A percentile compares a stretch with the other conserved stretches of the same genome.
Conservation (phyloP, 371 early-diverging fungal genomes). For the Chytridium lagenaria region DNA sequence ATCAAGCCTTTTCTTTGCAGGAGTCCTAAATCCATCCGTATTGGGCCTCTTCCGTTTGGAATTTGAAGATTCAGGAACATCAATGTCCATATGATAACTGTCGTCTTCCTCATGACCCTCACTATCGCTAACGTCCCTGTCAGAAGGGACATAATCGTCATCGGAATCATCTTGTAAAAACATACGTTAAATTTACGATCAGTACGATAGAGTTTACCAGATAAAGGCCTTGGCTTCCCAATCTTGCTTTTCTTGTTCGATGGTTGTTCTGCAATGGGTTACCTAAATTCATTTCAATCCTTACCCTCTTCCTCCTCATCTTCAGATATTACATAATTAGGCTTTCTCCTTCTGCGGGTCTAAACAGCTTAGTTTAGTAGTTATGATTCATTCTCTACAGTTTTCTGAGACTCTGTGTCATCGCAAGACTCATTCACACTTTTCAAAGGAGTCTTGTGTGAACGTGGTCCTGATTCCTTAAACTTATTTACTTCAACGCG, state of each 20-base stretch:
- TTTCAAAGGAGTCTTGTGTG: no score
- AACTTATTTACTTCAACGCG: no score
- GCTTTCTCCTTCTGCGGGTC: constrained; percentile 32
- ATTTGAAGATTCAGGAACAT: neutral
- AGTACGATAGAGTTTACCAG: no score
- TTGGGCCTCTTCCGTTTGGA: neutral
- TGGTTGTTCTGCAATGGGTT: no score
- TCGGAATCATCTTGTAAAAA: neutral
- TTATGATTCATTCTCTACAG: neutral
- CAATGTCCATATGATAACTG: neutral
- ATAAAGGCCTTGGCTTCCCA: no score
- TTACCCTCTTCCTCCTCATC: constrained; percentile 44
- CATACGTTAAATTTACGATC: no score
- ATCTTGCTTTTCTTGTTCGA: no score
- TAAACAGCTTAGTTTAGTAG: neutral
- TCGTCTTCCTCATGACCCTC: constrained; percentile 5
- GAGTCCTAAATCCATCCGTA: constrained; percentile 26
- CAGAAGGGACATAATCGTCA: neutral
- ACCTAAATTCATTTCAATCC: no score
- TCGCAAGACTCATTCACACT: no score
- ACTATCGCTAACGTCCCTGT: neutral
- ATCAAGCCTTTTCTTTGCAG: constrained; percentile 31
- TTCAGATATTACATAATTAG: constrained; percentile 46
- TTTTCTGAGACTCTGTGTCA: neutral
- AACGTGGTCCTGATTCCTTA: no score